Conservation (phyloP, 495 filamentous ascomycete species). For the Rhizodiscina lignyota region DNA sequence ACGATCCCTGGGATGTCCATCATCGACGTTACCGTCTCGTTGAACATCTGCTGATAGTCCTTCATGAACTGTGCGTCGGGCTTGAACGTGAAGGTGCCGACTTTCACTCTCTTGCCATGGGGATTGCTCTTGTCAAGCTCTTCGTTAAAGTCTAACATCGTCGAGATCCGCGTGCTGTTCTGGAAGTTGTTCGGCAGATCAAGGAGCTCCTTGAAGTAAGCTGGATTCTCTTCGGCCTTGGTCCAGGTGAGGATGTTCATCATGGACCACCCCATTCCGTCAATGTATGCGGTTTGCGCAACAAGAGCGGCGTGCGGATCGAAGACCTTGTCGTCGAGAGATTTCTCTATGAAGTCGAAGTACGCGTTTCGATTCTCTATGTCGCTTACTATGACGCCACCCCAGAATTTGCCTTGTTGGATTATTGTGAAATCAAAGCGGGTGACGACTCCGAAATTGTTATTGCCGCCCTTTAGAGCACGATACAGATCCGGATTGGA, state of each 20-base stretch:
- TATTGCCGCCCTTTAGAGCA: slow-evolving; percentile 24
- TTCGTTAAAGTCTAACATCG: not conserved
- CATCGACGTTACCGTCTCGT: not conserved
- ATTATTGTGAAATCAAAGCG: slow-evolving; percentile 9
- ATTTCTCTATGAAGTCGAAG: not conserved
- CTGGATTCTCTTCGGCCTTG: no score
- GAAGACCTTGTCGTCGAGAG: not conserved
- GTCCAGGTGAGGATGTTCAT: no score
- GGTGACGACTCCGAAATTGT: slow-evolving; percentile 30
- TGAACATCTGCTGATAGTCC: not conserved
- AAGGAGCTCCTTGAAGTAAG: slow-evolving; percentile 1
- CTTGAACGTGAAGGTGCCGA: not conserved
- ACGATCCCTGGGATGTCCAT: not conserved
- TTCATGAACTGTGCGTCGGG: not conserved
- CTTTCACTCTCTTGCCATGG: not conserved
- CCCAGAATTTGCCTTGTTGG: not conserved
- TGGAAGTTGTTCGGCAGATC: not conserved
- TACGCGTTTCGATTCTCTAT: not conserved
- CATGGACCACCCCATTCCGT: no score
- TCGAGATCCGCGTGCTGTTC: not conserved
- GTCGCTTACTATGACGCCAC: no score
- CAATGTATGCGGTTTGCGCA: not conserved
- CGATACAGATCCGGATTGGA: slow-evolving; percentile 22
- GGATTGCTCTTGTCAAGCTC: not conserved
- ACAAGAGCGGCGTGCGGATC: not conserved